phyloP scores from a whole-genome alignment of 176 grass and related monocot genomes.

The Carex littledalei region DNA sequence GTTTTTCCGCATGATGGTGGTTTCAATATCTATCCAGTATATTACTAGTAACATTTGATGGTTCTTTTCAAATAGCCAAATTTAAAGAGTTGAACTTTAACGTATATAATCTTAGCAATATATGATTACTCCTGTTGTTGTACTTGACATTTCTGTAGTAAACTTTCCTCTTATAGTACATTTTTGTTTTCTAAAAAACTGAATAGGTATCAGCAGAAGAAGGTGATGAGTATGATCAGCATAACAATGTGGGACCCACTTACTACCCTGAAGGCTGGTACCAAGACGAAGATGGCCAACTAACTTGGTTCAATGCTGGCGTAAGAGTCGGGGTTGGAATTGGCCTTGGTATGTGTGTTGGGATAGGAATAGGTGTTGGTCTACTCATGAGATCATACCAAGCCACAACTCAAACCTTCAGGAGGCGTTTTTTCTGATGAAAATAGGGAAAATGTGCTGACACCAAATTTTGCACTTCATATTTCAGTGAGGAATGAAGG shows the following conservation, averaged over 20 bases:
- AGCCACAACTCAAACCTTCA: conserved; percentile 72
- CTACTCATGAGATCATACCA: conserved; percentile 88
- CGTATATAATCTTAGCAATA: neutral
- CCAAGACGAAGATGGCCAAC: conserved; percentile 51
- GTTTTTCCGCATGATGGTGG: neutral
- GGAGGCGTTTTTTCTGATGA: conserved; percentile 68
- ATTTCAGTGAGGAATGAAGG: neutral
- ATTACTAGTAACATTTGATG: neutral
- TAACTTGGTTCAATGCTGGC: conserved; percentile 95
- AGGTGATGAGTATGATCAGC: conserved; percentile 31
- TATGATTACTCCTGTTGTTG: neutral
- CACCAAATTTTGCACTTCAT: neutral
- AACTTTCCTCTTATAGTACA: neutral
- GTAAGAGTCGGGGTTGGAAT: conserved; percentile 86
- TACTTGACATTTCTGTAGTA: neutral
- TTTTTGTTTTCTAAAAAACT: conserved; percentile 14
- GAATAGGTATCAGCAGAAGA: conserved; percentile 25
- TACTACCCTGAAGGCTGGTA: conserved; percentile 69
- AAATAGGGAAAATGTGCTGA: neutral
- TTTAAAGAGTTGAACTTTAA: neutral
- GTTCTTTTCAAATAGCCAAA: neutral
- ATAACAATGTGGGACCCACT: conserved; percentile 32
- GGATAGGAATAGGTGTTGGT: conserved; percentile 88
- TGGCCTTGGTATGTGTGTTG: conserved; percentile 84
- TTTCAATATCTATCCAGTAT: neutral